A percentile compares a stretch with the other conserved stretches of the same genome.
Conservation (phyloP, 2,329 filamentous ascomycete genomes). For the Pyrenochaeta sp. region DNA sequence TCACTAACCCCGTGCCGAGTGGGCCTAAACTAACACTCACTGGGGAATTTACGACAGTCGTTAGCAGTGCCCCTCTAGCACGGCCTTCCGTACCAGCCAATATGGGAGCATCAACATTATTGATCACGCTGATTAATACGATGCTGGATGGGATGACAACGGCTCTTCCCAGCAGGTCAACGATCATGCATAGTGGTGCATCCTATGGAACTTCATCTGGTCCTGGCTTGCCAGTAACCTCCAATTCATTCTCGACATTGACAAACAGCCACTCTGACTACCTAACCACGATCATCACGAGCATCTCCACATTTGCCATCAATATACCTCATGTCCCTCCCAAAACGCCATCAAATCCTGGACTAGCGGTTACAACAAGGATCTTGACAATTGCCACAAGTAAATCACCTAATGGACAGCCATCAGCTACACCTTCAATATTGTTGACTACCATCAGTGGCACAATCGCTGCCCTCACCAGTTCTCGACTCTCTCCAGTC, state of each 20-base stretch:
- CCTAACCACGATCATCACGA: too few relatives aligned
- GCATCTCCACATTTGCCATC: background rate
- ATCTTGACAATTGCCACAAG: slow-evolving; percentile 3
- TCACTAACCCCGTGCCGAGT: background rate
- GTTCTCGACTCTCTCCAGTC: too few relatives aligned
- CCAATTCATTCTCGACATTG: slow-evolving; percentile 1
- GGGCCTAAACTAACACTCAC: background rate
- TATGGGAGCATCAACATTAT: background rate
- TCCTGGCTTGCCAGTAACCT: background rate
- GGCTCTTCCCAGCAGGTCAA: background rate
- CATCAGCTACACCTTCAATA: background rate
- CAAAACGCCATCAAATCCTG: background rate
- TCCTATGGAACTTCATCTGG: background rate
- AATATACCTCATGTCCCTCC: background rate
- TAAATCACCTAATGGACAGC: slow-evolving; percentile 1
- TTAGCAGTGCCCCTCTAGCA: background rate
- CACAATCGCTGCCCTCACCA: too few relatives aligned
- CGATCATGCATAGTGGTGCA: background rate
- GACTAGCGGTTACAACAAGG: background rate
- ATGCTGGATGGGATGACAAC: background rate
- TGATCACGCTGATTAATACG: background rate
- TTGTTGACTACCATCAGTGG: background rate
- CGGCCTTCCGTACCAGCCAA: background rate
- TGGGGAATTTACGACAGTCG: background rate
- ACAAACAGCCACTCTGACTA: background rate